A percentile compares a stretch with the other conserved stretches of the same genome.
These are phyloP conservation scores for Turnera subulata DNA, from an alignment of 345 rosid genomes.

Conservation along the genomic window DNA sequence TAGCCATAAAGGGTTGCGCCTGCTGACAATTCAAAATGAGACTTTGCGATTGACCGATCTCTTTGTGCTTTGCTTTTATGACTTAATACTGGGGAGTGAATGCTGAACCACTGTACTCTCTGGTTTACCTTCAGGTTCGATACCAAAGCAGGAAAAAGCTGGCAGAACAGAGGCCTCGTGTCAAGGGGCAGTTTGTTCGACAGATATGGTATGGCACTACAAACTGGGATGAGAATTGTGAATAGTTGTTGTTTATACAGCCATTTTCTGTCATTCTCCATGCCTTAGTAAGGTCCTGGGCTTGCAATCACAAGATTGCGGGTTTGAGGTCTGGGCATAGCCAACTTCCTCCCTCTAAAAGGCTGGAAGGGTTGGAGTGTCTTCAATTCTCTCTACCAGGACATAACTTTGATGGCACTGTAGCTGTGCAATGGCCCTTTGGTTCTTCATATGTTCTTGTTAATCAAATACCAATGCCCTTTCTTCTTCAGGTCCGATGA, in stretches of 20 bases:
- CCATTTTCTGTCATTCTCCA: no score
- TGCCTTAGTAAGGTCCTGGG: no score
- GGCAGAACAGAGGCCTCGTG: constrained; percentile 61
- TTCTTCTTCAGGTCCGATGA: constrained; percentile 27
- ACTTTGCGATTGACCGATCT: background rate
- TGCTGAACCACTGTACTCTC: background rate
- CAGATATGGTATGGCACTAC: constrained; percentile 25
- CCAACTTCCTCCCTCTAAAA: no score
- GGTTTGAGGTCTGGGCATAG: no score
- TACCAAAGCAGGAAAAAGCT: constrained; percentile 60
- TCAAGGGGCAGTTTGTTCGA: constrained; percentile 60
- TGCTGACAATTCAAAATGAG: background rate
- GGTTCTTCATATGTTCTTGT: no score
- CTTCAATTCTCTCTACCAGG: no score
- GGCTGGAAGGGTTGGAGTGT: no score
- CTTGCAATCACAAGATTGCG: no score
- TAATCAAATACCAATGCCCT: background rate
- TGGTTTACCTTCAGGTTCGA: constrained; percentile 44
- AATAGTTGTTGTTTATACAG: background rate
- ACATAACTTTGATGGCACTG: no score
- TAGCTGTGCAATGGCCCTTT: no score
- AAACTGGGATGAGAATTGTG: background rate
- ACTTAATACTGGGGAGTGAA: no score
- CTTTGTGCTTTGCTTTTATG: background rate
- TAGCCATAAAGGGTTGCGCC: background rate